Evolutionary conservation across 2,329 filamentous ascomycete genomes (phyloP).

Genomic region (Beauveria medogensis): DNA sequence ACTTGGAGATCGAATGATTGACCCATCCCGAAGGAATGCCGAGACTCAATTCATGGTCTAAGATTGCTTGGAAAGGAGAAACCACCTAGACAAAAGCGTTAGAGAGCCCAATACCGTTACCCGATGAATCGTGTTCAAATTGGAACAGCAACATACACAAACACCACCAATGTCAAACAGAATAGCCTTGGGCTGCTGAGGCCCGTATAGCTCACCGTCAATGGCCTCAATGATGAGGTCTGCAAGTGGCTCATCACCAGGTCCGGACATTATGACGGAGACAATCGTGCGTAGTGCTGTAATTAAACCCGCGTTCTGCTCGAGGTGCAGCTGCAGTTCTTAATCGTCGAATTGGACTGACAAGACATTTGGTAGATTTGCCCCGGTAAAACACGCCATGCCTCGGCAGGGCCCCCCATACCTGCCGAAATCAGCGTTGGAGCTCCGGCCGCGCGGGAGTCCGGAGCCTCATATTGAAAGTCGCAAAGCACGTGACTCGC

Average conservation of each 20-base stretch:
- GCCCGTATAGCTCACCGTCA: slow-evolving; percentile 30
- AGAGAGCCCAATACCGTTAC: not conserved
- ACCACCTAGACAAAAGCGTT: slow-evolving; percentile 51
- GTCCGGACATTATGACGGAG: not conserved
- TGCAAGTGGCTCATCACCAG: slow-evolving; percentile 13
- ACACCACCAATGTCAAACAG: slow-evolving; percentile 97
- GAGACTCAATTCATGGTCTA: slow-evolving; percentile 74
- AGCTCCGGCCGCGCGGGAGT: not conserved
- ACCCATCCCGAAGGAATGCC: slow-evolving; percentile 82
- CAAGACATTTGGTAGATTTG: not conserved
- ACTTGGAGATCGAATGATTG: slow-evolving; percentile 78
- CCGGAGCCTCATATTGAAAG: not conserved
- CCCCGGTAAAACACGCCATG: slow-evolving; percentile 2
- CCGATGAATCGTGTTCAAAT: not conserved
- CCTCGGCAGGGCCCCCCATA: slow-evolving; percentile 9
- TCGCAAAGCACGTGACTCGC: not conserved
- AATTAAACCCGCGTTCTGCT: not conserved
- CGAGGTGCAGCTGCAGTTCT: not conserved
- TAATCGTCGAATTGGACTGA: not conserved
- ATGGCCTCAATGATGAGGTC: slow-evolving; percentile 25
- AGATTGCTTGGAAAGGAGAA: slow-evolving; percentile 86
- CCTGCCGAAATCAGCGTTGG: not conserved
- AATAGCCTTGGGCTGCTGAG: slow-evolving; percentile 59
- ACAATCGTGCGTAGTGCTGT: not conserved
- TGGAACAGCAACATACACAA: slow-evolving; percentile 60